A percentile compares a stretch with the other conserved stretches of the same genome.
Conservation (phyloP, 495 filamentous ascomycete species). For the Aspergillus wentii region DNA sequence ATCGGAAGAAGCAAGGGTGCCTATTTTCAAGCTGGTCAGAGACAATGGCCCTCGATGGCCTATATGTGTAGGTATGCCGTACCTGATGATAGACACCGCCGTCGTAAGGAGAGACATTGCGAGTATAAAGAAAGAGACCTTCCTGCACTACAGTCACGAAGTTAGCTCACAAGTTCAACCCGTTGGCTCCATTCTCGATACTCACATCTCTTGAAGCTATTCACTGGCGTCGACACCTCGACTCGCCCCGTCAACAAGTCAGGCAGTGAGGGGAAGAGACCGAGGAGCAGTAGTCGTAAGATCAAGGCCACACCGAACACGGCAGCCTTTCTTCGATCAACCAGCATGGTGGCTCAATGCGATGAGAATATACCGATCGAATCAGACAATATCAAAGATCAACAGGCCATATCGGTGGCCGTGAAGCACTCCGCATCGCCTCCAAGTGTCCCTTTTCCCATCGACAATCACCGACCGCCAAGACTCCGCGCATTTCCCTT, state of each 20-base stretch:
- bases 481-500: conserved; percentile 23
- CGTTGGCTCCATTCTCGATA: not conserved
- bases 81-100: conserved; percentile 96
- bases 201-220: conserved; percentile 94
- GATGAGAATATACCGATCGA: conserved; percentile 1
- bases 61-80: too few relatives aligned
- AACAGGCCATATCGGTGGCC: too few relatives aligned
- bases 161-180: not conserved
- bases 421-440: too few relatives aligned
- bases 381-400: too few relatives aligned
- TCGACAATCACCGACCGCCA: too few relatives aligned
- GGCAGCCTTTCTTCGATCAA: conserved; percentile 69
- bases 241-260: conserved; percentile 85
- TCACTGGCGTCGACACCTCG: conserved; percentile 94
- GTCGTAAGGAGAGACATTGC: conserved; percentile 96
- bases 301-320: conserved; percentile 73
- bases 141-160: conserved; percentile 68
- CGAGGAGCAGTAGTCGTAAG: conserved; percentile 75
- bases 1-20: conserved; percentile 88
- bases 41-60: too few relatives aligned
- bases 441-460: conserved; percentile 23
- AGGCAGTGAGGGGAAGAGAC: conserved; percentile 76
- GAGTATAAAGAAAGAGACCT: conserved; percentile 90
- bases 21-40: conserved; percentile 27
- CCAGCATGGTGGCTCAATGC: conserved; percentile 39